Percentiles rank a stretch among this genome's conserved stretches.
Evolutionary conservation across 2,329 filamentous ascomycete genomes (phyloP).

Genomic region (Curvularia hawaiiensis): DNA sequence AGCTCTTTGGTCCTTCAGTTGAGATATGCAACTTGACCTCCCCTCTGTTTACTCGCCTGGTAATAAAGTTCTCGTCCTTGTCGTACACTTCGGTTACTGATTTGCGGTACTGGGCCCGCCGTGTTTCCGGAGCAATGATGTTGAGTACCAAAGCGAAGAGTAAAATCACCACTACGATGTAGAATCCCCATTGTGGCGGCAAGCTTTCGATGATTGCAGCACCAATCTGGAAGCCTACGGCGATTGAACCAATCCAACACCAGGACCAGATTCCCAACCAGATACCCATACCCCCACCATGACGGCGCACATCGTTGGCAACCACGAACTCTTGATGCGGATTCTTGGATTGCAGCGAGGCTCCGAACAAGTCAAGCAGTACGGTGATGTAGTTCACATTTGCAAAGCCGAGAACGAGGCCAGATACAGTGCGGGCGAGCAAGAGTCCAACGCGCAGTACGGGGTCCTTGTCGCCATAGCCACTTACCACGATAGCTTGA

Average conservation of each 20-base stretch:
- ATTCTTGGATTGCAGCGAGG: slow-evolving; percentile 72
- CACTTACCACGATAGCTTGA: slow-evolving; percentile 69
- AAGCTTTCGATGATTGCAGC: slow-evolving; percentile 68
- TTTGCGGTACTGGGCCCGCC: slow-evolving; percentile 70
- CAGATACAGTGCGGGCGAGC: slow-evolving; percentile 68
- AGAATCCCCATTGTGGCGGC: slow-evolving; percentile 76
- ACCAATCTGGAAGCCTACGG: slow-evolving; percentile 73
- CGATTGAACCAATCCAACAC: slow-evolving; percentile 75
- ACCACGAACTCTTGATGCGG: slow-evolving; percentile 75
- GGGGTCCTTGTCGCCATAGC: slow-evolving; percentile 54
- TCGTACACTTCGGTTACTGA: slow-evolving; percentile 66
- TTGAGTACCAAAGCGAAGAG: slow-evolving; percentile 71
- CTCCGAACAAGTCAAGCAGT: slow-evolving; percentile 76
- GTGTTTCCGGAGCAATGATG: slow-evolving; percentile 72
- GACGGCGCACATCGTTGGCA: slow-evolving; percentile 69
- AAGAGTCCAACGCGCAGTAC: slow-evolving; percentile 67
- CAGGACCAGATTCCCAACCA: slow-evolving; percentile 71
- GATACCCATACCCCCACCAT: slow-evolving; percentile 79
- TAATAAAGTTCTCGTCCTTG: slow-evolving; percentile 54
- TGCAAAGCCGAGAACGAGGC: slow-evolving; percentile 72
- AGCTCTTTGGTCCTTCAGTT: slow-evolving; percentile 74
- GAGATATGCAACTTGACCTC: slow-evolving; percentile 79
- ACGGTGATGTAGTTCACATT: slow-evolving; percentile 78
- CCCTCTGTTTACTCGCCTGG: slow-evolving; percentile 66
- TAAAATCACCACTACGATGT: slow-evolving; percentile 71